Evolutionary conservation across 768 basidiomycete genomes (phyloP).

Genomic region (Hortiboletus flavorubellus): DNA sequence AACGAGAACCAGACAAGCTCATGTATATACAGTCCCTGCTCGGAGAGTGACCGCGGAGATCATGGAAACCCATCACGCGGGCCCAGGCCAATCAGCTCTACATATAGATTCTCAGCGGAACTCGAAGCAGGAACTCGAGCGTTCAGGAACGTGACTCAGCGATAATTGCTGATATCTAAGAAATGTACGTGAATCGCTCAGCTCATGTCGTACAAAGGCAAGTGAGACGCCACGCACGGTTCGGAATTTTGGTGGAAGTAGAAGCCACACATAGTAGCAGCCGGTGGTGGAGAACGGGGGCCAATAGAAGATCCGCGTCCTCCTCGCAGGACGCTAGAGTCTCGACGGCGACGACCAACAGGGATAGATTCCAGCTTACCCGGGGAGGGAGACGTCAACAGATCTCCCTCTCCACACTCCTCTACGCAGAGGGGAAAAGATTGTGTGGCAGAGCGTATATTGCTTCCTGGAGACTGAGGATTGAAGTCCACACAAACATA

Average conservation of each 20-base stretch:
- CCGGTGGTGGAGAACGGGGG: slow-evolving; percentile 43
- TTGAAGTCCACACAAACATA: slow-evolving; percentile 94
- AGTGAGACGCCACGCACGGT: slow-evolving; percentile 58
- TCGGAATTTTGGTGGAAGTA: slow-evolving; percentile 94
- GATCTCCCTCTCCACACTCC: slow-evolving; percentile 26
- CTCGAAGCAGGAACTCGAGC: slow-evolving; percentile 76
- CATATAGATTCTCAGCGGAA: slow-evolving; percentile 56
- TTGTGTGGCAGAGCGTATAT: slow-evolving; percentile 33
- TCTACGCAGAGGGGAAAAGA: slow-evolving; percentile 33
- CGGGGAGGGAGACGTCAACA: slow-evolving; percentile 30
- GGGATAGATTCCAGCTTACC: slow-evolving; percentile 38
- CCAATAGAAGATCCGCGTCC: slow-evolving; percentile 48
- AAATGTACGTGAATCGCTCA: slow-evolving; percentile 8
- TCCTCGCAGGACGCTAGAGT: slow-evolving; percentile 45
- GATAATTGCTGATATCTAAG: slow-evolving; percentile 86
- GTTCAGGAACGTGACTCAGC: slow-evolving; percentile 72
- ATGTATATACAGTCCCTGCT: slow-evolving; percentile 16
- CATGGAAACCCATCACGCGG: slow-evolving; percentile 5
- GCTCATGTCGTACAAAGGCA: not conserved
- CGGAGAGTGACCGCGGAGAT: not conserved
- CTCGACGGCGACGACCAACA: slow-evolving; percentile 36
- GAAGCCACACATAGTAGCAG: slow-evolving; percentile 83
- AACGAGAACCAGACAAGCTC: slow-evolving; percentile 11
- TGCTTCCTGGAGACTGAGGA: slow-evolving; percentile 46
- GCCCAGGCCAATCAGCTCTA: not conserved